Evolutionary conservation across 2,329 filamentous ascomycete genomes (phyloP).

Genomic region (Aspergillus floridensis): DNA sequence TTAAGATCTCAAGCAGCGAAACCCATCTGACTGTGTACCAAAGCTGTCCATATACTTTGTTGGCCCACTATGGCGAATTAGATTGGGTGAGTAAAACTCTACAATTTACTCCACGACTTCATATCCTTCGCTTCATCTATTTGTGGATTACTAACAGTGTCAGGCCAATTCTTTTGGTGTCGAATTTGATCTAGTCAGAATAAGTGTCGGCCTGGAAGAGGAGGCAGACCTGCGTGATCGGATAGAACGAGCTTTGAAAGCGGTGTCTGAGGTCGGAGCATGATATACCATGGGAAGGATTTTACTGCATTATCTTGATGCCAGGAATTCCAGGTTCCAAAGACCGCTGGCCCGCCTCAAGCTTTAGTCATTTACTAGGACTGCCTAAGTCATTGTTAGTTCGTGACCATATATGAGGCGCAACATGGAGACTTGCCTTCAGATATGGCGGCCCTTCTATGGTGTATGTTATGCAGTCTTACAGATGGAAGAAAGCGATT

Average conservation of each 20-base stretch:
- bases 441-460: too few relatives aligned
- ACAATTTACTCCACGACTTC: conserved; percentile 6
- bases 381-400: too few relatives aligned
- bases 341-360: too few relatives aligned
- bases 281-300: conserved; percentile 20
- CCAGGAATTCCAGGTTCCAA: background rate
- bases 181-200: conserved; percentile 72
- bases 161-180: conserved; percentile 74
- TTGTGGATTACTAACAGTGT: background rate
- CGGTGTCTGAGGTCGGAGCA: conserved; percentile 38
- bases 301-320: background rate
- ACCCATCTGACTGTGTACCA: conserved; percentile 12
- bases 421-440: too few relatives aligned
- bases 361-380: too few relatives aligned
- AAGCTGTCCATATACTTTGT: conserved; percentile 80
- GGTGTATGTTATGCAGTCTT: too few relatives aligned
- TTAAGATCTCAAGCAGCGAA: background rate
- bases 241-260: conserved; percentile 69
- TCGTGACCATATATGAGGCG: too few relatives aligned
- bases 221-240: conserved; percentile 60
- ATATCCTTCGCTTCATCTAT: background rate
- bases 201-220: conserved; percentile 89
- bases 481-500: too few relatives aligned
- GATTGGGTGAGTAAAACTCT: conserved; percentile 66
- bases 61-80: conserved; percentile 88